phyloP scores from a whole-genome alignment of 1,139 yeast genomes.

The Yamadazyma friedrichii region DNA sequence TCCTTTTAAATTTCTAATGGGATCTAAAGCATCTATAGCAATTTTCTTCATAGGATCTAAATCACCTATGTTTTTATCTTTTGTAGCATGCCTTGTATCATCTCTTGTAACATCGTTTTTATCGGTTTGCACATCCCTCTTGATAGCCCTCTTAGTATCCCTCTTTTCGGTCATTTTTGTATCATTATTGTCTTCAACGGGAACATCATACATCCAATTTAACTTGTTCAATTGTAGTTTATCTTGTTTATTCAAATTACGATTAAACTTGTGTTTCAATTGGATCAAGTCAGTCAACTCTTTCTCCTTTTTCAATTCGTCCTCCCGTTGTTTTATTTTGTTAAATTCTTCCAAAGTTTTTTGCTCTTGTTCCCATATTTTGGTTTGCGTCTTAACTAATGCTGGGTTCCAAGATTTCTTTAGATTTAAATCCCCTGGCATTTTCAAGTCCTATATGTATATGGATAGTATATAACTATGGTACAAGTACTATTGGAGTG shows the following conservation, averaged over 20 bases:
- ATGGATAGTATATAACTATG: too few species aligned
- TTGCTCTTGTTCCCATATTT: constrained; percentile 84
- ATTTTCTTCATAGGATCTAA: constrained; percentile 13
- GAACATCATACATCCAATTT: constrained; percentile 85
- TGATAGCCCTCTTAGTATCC: constrained; percentile 5
- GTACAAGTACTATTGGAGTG: not conserved
- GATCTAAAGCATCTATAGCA: not conserved
- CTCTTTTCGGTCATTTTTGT: not conserved
- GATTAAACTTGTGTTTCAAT: constrained; percentile 23
- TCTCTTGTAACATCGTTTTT: constrained; percentile 7
- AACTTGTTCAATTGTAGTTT: constrained; percentile 51
- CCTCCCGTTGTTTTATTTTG: constrained; percentile 60
- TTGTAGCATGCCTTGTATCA: too few species aligned
- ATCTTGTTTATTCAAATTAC: constrained; percentile 32
- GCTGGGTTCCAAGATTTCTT: constrained; percentile 98
- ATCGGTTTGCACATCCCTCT: constrained; percentile 22
- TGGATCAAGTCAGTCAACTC: constrained; percentile 59
- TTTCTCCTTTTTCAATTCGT: constrained; percentile 63
- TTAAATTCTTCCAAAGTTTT: constrained; percentile 70
- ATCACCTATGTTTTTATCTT: constrained; percentile 26
- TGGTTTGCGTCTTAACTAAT: constrained; percentile 76
- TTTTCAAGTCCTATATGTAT: too few species aligned
- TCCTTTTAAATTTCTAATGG: not conserved
- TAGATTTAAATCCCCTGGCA: constrained; percentile 81
- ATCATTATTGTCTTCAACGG: constrained; percentile 8